Base-by-base conservation (phyloP, 345 rosid species). In the Camelina sativa region DNA sequence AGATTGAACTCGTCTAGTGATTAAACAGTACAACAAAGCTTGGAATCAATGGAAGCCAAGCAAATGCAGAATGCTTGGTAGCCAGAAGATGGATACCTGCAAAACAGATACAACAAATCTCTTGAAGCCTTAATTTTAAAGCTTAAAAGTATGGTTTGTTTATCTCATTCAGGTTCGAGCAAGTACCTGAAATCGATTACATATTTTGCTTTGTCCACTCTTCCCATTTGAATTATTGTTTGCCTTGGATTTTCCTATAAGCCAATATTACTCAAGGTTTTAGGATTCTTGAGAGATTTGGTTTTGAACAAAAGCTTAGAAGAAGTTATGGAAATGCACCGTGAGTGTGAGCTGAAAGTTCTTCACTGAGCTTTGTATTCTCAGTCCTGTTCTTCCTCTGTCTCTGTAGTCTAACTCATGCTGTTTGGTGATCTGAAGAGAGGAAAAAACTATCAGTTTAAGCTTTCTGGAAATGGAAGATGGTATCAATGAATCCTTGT, bases 121-220 rank as follows among this genome's bases (percentile, higher is more conserved):
- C 37, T 65, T 25, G 15, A 46, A 35, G 20, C 23, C 25, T 34
- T 43, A 37, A 11, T 23, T 12, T 28, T 12, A 38, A 20, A 20
- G 34, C 50, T 40, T 3, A 3, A 0, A 13, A 44, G 58, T 58
- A 54, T n/a, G 32, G 60, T 53, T 13, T 52, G 41, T 35, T 19
- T 0, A 10, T 63, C 19, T 19, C 38, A 17, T 60, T 11, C 1
- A 23, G 50, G 57, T 54, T 38, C 17, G 10, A 40, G 25, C 78
- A 92, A 40, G 37, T 79, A 92, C 97, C 98, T 91, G 90, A 88
- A 94, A 66, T 94, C 97, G 82, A 82, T 86, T 43, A 86, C 90
- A 79, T 82, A 94, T 75, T 87, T 91, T 11, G 85, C 62, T 77
- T 82, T 87, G 19, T 78, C 94, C 50, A 94, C 87, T 68, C 95